A percentile compares a stretch with the other conserved stretches of the same genome.
Conservation (phyloP, 2,329 filamentous ascomycete genomes). For the Ceratocystiopsis minuta region DNA sequence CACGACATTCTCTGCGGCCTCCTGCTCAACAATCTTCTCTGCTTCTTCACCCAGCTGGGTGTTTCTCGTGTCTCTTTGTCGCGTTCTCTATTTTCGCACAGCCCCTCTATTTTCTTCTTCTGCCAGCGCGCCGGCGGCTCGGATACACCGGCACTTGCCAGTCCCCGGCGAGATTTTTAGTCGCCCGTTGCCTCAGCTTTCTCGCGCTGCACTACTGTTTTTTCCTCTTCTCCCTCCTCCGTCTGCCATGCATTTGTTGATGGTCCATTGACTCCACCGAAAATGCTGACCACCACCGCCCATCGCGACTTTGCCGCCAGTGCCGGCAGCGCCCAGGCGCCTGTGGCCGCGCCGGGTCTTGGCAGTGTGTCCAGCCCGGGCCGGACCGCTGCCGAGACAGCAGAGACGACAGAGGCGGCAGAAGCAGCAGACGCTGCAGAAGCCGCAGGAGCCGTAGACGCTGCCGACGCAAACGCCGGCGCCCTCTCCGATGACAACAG, state of each 20-base stretch:
- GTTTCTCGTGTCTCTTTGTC: too few species aligned
- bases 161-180: neutral
- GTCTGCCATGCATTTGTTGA: neutral
- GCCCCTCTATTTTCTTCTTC: too few species aligned
- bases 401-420: neutral
- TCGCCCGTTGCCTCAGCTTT: neutral
- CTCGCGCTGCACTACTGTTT: neutral
- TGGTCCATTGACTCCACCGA: neutral
- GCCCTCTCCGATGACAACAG: conserved; percentile 16
- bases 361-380: too few species aligned
- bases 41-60: too few species aligned
- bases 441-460: neutral
- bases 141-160: neutral
- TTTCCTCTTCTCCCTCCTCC: neutral
- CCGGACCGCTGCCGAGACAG: neutral
- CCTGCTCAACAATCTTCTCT: too few species aligned
- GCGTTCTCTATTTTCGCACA: too few species aligned
- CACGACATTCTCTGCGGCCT: too few species aligned
- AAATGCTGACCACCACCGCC: too few species aligned
- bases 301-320: too few species aligned
- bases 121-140: too few species aligned
- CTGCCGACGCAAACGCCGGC: neutral
- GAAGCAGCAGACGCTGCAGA: neutral
- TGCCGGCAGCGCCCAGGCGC: too few species aligned
- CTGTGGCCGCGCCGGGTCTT: too few species aligned